These are phyloP conservation scores for Cladophialophora immunda DNA, from an alignment of 2,329 filamentous ascomycete genomes.

Conservation along the genomic window DNA sequence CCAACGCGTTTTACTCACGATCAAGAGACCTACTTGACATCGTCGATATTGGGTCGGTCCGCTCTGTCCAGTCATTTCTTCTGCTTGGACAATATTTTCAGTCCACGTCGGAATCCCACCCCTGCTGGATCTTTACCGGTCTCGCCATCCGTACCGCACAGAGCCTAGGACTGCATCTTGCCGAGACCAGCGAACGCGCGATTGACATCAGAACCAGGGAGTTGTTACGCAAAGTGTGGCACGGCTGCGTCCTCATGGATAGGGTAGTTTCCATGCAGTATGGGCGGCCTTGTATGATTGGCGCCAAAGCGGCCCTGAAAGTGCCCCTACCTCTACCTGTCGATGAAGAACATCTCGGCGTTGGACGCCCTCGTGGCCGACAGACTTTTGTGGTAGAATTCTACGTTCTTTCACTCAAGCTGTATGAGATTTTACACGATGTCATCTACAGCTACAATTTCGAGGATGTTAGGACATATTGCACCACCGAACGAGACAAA, in stretches of 20 bases:
- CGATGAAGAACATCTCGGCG: not conserved
- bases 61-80: slow-evolving; percentile 57
- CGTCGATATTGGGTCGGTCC: slow-evolving; percentile 52
- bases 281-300: slow-evolving; percentile 23
- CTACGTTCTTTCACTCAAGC: no score
- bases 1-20: slow-evolving; percentile 54
- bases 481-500: no score
- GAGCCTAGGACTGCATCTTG: slow-evolving; percentile 56
- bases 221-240: slow-evolving; percentile 43
- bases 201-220: slow-evolving; percentile 40
- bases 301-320: slow-evolving; percentile 8
- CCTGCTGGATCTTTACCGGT: slow-evolving; percentile 61
- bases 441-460: slow-evolving; percentile 3
- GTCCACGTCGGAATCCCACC: slow-evolving; percentile 57
- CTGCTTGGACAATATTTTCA: slow-evolving; percentile 60
- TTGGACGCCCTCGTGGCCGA: no score
- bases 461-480: no score
- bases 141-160: slow-evolving; percentile 58
- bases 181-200: slow-evolving; percentile 47
- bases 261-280: slow-evolving; percentile 23
- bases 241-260: slow-evolving; percentile 50
- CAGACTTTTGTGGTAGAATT: no score
- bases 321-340: slow-evolving; percentile 14
- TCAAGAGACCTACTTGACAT: slow-evolving; percentile 53
- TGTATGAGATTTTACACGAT: slow-evolving; percentile 22